phyloP scores from a whole-genome alignment of 2,329 filamentous ascomycete genomes.

The Colletotrichum sublineola region DNA sequence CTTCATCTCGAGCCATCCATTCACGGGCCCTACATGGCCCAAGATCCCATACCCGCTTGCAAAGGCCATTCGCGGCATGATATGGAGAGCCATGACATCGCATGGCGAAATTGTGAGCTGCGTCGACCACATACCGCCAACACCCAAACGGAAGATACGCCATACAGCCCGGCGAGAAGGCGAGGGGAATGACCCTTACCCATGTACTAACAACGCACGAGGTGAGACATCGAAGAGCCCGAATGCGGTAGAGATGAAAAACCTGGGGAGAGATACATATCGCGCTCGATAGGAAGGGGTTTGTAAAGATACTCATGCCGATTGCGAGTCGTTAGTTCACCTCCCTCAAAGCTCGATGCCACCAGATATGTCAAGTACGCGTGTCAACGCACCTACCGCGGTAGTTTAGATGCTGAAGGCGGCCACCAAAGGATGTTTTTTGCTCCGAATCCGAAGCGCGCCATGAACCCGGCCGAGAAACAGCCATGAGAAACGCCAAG shows the following conservation, averaged over 20 bases:
- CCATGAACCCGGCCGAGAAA: conserved; percentile 29
- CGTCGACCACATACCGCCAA: conserved; percentile 1
- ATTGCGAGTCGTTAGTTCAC: neutral
- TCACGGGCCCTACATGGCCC: neutral
- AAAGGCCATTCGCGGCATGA: neutral
- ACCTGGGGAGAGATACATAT: neutral
- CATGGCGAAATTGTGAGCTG: neutral
- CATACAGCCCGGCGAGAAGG: neutral
- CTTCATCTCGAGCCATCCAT: neutral
- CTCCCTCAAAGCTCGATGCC: neutral
- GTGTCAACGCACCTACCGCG: neutral
- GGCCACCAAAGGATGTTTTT: neutral
- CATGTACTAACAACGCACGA: neutral
- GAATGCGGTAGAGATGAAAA: neutral
- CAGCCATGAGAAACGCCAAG: neutral
- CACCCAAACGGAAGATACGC: neutral
- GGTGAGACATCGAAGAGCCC: neutral
- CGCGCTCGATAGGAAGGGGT: neutral
- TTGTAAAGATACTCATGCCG: neutral
- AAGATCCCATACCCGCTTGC: neutral
- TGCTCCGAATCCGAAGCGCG: conserved; percentile 24
- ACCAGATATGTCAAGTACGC: neutral
- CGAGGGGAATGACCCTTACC: neutral
- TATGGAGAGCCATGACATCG: neutral
- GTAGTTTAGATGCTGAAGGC: neutral